Evolutionary conservation across 768 basidiomycete species (phyloP), one percentile per base, ranked within the genome.

Genomic region (Boletus rufocinnamomeus): DNA sequence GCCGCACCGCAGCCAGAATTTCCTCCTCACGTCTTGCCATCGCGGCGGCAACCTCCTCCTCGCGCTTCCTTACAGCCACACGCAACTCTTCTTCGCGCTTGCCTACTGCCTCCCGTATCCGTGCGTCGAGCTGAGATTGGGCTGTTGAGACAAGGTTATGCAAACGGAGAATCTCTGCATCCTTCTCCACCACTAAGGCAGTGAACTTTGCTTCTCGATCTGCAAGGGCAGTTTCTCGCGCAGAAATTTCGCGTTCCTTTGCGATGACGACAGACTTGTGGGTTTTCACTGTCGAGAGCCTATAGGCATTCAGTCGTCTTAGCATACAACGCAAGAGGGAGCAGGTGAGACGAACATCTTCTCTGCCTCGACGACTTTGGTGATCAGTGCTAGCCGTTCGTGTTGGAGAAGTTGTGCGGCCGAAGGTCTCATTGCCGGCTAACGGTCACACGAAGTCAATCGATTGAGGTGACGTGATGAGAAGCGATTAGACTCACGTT

Each of bases 401-500:
- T 91, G 87, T 65, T 90, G 88, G 17, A 93, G 82, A 10, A 93
- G 81, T 68, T 91, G 90, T 9, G 84, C 80, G 0, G 90, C 89
- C 0, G 90, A 92, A 2, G 91, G 92, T 40, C 92, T 84, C 88
- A 91, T 90, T 2, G 90, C 89, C 5, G 92, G 92, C 91, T 93
- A 49, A 41, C 25, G 23, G 8, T 7, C 27, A 10, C 27, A 34
- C 45, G 23, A 41, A 2, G 17, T 58, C 43, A 60, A 63, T 38
- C 32, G 27, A 19, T 25, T 23, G 3, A 27, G 32, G 37, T n/a
- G 25, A 41, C 35, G 2, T 2, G n/a, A 55, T 54, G n/a, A 19
- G 11, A 38, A 40, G 16, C n/a, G 10, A 35, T 37, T 28, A 6
- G 32, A 68, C 81, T 63, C 66, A 93, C 93, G 66, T 93, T 93